Evolutionary conservation across 208 protist genomes (phyloP), one percentile per base, ranked within the genome.

Genomic region (Wallacemonas sp.): DNA sequence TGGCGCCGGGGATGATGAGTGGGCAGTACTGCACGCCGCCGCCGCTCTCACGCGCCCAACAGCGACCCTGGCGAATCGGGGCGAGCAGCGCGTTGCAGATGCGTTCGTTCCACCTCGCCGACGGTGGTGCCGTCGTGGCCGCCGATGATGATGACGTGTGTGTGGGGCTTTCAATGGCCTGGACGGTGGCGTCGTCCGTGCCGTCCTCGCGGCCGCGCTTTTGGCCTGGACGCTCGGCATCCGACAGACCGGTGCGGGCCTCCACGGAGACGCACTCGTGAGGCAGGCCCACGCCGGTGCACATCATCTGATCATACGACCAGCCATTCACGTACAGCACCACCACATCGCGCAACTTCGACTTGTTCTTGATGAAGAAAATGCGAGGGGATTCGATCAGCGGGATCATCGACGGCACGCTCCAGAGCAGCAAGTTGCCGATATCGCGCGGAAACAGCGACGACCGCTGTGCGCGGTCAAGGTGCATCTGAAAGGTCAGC

Each of bases 351-450:
- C 85, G 77, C 38, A 95, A 39, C 11, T 54, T 76, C 3, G 84
- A 92, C 61, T 87, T 89, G 63, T 92, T 93, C 57, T 76, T 78
- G 48, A 95, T 59, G 42, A 91, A 89, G 68, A 92, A 92, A 25
- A 86, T 70, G 20, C 72, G 62, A 28, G 90, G 90, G 12, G 77
- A 78, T 59, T 95, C 87, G 52, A 93, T 77, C 18, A 92, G 64
- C 1, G 86, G 90, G 32, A 92, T 72, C 8, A 81, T 57, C 32
- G 72, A 70, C 33, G 87, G 90, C 33, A 95, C 81, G 8, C 75
- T 74, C 87, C 90, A 95, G 33, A 93, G 64, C 25, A 93, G 55
- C 16, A 93, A 54, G n/a, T 83, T 78, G 28, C 76, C 80, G n/a
- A 95, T 38, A 57, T 95, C 87, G 45, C 85, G 90, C 22, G 86